A percentile compares a stretch with the other conserved stretches of the same genome.
These are phyloP conservation scores for Diaporthe sp. DNA, from an alignment of 2,329 filamentous ascomycete species.

Conservation along the genomic window DNA sequence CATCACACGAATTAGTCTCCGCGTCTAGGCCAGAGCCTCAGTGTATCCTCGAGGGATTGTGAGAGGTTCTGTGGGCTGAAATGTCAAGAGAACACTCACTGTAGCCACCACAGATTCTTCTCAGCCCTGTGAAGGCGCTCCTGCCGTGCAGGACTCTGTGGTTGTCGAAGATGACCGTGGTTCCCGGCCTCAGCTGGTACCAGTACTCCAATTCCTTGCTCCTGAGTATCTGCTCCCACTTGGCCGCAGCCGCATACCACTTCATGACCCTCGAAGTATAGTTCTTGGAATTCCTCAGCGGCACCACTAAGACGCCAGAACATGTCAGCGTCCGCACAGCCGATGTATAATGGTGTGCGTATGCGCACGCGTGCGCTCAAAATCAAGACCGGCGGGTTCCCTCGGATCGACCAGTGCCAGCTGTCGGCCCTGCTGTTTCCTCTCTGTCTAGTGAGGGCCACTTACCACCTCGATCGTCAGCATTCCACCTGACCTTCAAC, in stretches of 20 bases:
- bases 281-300: conserved; percentile 49
- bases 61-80: background rate
- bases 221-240: conserved; percentile 77
- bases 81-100: conserved; percentile 64
- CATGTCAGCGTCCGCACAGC: conserved; percentile 8
- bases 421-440: background rate
- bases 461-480: conserved; percentile 77
- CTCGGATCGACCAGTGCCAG: background rate
- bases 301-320: conserved; percentile 56
- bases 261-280: background rate
- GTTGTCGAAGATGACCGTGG: conserved; percentile 89
- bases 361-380: background rate
- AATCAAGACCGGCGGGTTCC: background rate
- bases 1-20: conserved; percentile 33
- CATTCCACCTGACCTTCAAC: conserved; percentile 83
- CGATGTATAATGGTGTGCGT: background rate
- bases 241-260: conserved; percentile 86
- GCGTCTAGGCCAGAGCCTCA: background rate
- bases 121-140: conserved; percentile 82
- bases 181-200: conserved; percentile 84
- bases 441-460: background rate
- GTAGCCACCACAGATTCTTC: conserved; percentile 92
- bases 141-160: conserved; percentile 94
- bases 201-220: conserved; percentile 76
- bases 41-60: background rate